Conservation (phyloP, 2,329 filamentous ascomycete genomes). For the Amauroascus niger region DNA sequence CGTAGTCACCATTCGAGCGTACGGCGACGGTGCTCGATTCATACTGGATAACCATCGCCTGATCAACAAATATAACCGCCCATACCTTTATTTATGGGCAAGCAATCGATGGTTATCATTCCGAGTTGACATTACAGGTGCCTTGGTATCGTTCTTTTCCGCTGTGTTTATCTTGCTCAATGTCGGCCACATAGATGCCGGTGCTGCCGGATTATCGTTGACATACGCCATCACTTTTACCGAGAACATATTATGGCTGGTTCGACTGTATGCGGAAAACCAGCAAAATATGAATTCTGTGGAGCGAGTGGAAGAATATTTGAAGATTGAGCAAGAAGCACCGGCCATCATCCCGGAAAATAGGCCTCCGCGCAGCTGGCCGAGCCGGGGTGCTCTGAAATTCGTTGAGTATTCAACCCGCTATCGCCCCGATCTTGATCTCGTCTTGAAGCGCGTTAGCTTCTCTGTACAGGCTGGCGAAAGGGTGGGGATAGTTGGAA, state of each 20-base stretch:
- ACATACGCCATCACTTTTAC: constrained; percentile 96
- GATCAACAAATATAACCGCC: constrained; percentile 83
- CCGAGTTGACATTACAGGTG: constrained; percentile 80
- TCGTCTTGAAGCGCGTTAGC: constrained; percentile 70
- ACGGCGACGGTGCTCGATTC: constrained; percentile 87
- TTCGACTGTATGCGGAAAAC: constrained; percentile 84
- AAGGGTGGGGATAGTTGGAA: constrained; percentile 91
- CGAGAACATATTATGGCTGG: constrained; percentile 93
- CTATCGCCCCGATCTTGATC: constrained; percentile 78
- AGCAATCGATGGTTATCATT: constrained; percentile 95
- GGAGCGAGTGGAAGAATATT: constrained; percentile 92
- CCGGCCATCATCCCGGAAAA: constrained; percentile 65
- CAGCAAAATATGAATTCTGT: constrained; percentile 99
- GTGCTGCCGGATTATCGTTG: constrained; percentile 83
- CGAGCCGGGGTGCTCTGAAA: constrained; percentile 71
- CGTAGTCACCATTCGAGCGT: constrained; percentile 93
- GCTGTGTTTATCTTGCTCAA: constrained; percentile 82
- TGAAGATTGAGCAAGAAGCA: constrained; percentile 92
- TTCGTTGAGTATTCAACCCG: constrained; percentile 83
- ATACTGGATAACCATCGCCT: constrained; percentile 79
- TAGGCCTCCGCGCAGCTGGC: constrained; percentile 72
- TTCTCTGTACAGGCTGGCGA: constrained; percentile 80
- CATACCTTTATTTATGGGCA: constrained; percentile 94
- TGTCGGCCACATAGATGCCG: constrained; percentile 74
- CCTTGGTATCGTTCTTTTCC: constrained; percentile 85